These are phyloP conservation scores for Capsella rubella DNA, from an alignment of 441 rosid species.

Conservation along the genomic window DNA sequence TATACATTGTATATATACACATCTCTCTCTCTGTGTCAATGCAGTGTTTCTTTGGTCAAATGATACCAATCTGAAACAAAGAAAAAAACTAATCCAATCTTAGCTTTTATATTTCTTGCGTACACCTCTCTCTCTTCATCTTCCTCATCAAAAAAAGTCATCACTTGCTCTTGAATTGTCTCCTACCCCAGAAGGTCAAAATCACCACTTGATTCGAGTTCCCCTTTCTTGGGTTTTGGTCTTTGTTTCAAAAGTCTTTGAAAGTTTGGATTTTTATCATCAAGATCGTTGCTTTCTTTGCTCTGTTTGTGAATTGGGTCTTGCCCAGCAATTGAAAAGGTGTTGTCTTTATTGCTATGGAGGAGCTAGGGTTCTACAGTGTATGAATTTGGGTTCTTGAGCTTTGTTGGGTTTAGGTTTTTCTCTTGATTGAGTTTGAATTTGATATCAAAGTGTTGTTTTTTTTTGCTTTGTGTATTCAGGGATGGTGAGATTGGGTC, in stretches of 20 bases:
- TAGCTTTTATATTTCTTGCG: neutral
- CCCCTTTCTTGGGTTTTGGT: constrained; percentile 14
- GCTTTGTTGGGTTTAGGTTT: neutral
- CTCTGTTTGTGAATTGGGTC: neutral
- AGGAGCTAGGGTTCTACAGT: neutral
- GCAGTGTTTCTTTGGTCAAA: constrained; percentile 48
- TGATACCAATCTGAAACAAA: constrained; percentile 44
- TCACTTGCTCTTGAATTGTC: constrained; percentile 34
- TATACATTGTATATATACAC: constrained; percentile 21
- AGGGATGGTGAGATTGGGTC: constrained; percentile 21
- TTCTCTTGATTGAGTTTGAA: neutral
- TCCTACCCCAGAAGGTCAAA: constrained; percentile 23
- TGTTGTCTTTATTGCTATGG: neutral
- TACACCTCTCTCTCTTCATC: constrained; percentile 28
- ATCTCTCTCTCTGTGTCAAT: constrained; percentile 31
- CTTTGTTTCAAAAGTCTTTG: neutral
- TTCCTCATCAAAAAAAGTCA: constrained; percentile 22
- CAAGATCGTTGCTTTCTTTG: constrained; percentile 11
- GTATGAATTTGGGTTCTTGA: neutral
- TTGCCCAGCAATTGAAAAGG: neutral
- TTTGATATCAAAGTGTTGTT: neutral
- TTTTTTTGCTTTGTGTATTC: neutral
- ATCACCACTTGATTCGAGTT: neutral
- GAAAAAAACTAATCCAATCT: constrained; percentile 33
- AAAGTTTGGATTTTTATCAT: neutral